Evolutionary conservation across 2,329 filamentous ascomycete species (phyloP), one percentile per base, ranked within the genome.

Genomic region (Xylaria sp.): DNA sequence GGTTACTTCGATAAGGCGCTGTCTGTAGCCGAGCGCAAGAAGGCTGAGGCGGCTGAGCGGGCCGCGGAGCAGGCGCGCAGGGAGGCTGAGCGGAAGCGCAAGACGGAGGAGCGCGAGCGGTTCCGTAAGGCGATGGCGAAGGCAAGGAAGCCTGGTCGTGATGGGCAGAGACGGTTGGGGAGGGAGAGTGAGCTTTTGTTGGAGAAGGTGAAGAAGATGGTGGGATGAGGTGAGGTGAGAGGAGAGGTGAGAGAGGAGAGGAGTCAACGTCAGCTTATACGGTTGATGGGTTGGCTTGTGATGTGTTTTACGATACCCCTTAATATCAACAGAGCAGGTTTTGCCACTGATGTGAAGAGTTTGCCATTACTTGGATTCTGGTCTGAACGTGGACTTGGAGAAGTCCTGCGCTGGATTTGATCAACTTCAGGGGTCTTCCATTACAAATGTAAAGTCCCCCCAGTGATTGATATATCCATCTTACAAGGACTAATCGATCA

Each of bases 161-260:
- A 88, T 72, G 90, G 90, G 9, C 87, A 89, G 76, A 83, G 88
- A 73, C 92, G 91, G 76, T 74, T 96, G 52, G 92, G 92, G 1
- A 81, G 90, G 62, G 91, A 96, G 78, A 92, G 91, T 68, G 82
- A 81, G 39, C 80, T 93, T 44, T 68, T 96, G 67, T 76, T 96
- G 58, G 88, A 91, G 69, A 90, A 87, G 75, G 88, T 93, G 39
- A 87, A 88, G 79, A 86, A 80, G 71, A 78, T 95, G 74, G 83
- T 94, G 63, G 80, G 78, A 2, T 70, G 76, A 66, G 59, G 65
- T 51, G 7, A 8, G 30, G 7, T 13, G 48, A 51, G 10, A 51
- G 2, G 9, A n/a, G 2, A 13, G 37, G 9, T 8, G 6, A 13
- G 37, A 42, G 8, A 3, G 9, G 9, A 42, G 37, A 13, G 16